Conservation (phyloP, 345 rosid species). For the Sonneratia caseolaris region DNA sequence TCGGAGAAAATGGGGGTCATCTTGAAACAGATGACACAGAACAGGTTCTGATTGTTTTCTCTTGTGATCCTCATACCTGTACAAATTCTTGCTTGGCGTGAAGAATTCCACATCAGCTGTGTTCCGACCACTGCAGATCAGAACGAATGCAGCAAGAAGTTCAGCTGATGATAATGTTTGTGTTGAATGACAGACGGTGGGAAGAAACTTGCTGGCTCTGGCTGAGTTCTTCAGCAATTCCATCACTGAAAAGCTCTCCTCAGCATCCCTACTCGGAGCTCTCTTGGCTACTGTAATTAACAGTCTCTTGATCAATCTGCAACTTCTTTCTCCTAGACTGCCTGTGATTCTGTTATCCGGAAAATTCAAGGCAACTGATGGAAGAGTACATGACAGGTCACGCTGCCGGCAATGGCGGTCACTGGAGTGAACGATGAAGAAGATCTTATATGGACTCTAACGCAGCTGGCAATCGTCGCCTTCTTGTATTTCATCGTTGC, state of each 20-base stretch:
- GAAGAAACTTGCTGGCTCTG: background rate
- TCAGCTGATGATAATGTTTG: background rate
- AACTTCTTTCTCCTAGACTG: background rate
- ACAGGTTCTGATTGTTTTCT: background rate
- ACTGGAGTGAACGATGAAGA: constrained; percentile 66
- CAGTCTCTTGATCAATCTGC: background rate
- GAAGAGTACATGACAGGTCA: constrained; percentile 30
- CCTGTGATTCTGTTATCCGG: background rate
- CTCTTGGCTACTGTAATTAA: constrained; percentile 35
- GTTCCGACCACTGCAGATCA: too few relatives aligned
- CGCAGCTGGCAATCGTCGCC: constrained; percentile 45
- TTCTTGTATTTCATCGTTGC: constrained; percentile 61
- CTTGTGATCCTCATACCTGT: too few relatives aligned
- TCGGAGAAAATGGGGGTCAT: background rate
- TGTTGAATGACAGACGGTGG: background rate
- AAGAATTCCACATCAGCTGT: too few relatives aligned
- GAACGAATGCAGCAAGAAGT: background rate
- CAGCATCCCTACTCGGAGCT: constrained; percentile 49
- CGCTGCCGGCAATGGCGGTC: constrained; percentile 65
- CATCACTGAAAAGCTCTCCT: constrained; percentile 28
- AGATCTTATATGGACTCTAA: constrained; percentile 32
- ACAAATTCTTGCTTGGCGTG: too few relatives aligned
- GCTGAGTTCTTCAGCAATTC: constrained; percentile 1
- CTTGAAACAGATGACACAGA: background rate
- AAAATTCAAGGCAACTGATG: background rate